Percentiles rank a stretch among this genome's conserved stretches.
Conservation (phyloP, 805 yeast genomes). For the Cephaloascus fragrans region DNA sequence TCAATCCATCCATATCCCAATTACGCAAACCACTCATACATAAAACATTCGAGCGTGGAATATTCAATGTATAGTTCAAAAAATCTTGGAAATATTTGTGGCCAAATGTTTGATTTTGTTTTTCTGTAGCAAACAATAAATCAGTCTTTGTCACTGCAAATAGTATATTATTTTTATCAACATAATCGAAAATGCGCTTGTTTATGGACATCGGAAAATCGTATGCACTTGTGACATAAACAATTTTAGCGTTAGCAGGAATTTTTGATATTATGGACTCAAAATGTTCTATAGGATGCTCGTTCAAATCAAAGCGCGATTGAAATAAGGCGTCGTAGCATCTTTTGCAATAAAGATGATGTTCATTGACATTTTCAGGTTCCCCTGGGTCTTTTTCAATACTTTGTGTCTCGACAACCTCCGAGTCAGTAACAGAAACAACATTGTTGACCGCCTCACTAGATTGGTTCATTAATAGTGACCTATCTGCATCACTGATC, state of each 20-base stretch:
- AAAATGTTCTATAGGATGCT: constrained; percentile 16
- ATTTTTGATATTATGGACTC: constrained; percentile 14
- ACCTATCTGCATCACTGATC: constrained; percentile 16
- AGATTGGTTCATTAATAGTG: constrained; percentile 12
- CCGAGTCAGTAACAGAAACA: constrained; percentile 10
- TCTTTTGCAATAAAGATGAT: constrained; percentile 35
- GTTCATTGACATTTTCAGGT: constrained; percentile 2
- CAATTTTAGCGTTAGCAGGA: constrained; percentile 36
- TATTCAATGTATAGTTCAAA: constrained; percentile 14
- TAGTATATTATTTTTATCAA: constrained; percentile 22
- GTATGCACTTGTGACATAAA: constrained; percentile 53
- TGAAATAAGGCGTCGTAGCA: constrained; percentile 44
- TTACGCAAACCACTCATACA: constrained; percentile 39
- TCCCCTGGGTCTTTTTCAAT: constrained; percentile 2
- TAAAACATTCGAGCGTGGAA: constrained; percentile 30
- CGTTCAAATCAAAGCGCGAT: constrained; percentile 23
- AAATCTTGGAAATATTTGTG: constrained; percentile 19
- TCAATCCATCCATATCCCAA: constrained; percentile 40
- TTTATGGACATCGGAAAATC: constrained; percentile 65
- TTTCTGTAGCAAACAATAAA: constrained; percentile 15
- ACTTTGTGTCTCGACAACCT: constrained; percentile 3
- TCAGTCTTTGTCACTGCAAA: constrained; percentile 32
- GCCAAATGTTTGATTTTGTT: constrained; percentile 11
- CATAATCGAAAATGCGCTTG: constrained; percentile 18
- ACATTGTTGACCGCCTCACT: constrained; percentile 1